Conservation (phyloP, 768 basidiomycete species). For the Agaricus subrufescens region DNA sequence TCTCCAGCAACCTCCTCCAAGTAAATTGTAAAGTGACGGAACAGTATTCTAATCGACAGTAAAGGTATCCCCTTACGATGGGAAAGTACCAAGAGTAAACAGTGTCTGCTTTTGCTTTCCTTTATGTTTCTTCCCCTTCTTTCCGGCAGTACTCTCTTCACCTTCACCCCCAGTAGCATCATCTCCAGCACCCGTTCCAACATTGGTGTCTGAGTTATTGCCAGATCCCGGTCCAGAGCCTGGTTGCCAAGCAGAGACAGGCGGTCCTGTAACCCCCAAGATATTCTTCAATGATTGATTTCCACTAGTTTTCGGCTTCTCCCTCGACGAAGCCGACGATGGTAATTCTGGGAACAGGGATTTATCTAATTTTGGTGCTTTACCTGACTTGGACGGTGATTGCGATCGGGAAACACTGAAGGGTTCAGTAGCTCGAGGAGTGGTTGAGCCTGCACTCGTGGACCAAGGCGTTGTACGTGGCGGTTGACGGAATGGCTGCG, state of each 20-base stretch:
- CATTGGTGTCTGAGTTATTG: constrained; percentile 17
- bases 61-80: constrained; percentile 18
- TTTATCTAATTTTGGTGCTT: constrained; percentile 45
- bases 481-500: constrained; percentile 28
- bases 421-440: constrained; percentile 12
- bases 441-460: constrained; percentile 27
- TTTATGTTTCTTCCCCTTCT: constrained; percentile 71
- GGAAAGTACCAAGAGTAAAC: constrained; percentile 59
- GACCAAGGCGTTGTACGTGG: constrained; percentile 64
- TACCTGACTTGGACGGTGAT: constrained; percentile 9
- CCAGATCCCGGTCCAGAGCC: constrained; percentile 12
- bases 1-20: too few relatives aligned
- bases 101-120: constrained; percentile 83
- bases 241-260: constrained; percentile 38
- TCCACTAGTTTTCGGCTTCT: constrained; percentile 50
- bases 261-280: constrained; percentile 38
- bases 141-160: constrained; percentile 12
- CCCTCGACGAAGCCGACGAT: constrained; percentile 29
- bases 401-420: constrained; percentile 12
- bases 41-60: not conserved
- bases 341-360: constrained; percentile 72
- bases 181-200: constrained; percentile 46
- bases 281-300: constrained; percentile 68
- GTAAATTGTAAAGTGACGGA: not conserved
- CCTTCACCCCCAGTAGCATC: constrained; percentile 46